These are phyloP conservation scores for Acrodontium crateriforme DNA, from an alignment of 2,329 filamentous ascomycete genomes.

Conservation along the genomic window DNA sequence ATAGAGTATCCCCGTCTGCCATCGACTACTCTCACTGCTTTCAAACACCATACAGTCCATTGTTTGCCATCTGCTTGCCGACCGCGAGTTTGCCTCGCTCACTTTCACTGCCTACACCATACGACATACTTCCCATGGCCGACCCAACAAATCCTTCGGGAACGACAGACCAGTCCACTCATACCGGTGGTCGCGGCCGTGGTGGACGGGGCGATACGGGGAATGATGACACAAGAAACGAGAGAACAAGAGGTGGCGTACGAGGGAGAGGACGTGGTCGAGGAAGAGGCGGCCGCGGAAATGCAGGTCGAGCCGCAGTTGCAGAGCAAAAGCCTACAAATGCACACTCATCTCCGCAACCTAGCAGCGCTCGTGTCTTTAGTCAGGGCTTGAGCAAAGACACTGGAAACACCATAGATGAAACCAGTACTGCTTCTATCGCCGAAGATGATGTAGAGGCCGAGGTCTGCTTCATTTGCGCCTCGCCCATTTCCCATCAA, in stretches of 20 bases:
- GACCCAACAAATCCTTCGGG: too few species aligned
- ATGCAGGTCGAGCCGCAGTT: slow-evolving; percentile 9
- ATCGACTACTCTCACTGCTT: too few species aligned
- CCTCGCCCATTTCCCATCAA: slow-evolving; percentile 74
- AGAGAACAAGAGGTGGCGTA: slow-evolving; percentile 4
- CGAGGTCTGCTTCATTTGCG: slow-evolving; percentile 95
- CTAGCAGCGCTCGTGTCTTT: slow-evolving; percentile 26
- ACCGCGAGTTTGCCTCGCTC: too few species aligned
- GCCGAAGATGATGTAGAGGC: slow-evolving; percentile 25
- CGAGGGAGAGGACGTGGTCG: slow-evolving; percentile 15
- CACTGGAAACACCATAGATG: slow-evolving; percentile 26
- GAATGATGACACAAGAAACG: background rate
- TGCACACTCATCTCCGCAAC: slow-evolving; percentile 24
- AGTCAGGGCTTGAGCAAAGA: slow-evolving; percentile 35
- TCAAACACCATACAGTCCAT: too few species aligned
- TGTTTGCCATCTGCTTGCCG: too few species aligned
- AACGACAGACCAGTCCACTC: too few species aligned
- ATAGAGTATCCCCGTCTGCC: too few species aligned
- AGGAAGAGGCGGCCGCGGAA: slow-evolving; percentile 21
- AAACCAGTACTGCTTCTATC: slow-evolving; percentile 8
- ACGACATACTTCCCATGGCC: too few species aligned
- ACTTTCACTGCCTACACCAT: too few species aligned
- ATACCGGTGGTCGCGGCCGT: too few species aligned
- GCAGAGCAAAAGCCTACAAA: slow-evolving; percentile 13
- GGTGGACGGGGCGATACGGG: too few species aligned